These are phyloP conservation scores for Chaetomiaceae sp. DNA, from an alignment of 2,329 filamentous ascomycete species.

Conservation along the genomic window DNA sequence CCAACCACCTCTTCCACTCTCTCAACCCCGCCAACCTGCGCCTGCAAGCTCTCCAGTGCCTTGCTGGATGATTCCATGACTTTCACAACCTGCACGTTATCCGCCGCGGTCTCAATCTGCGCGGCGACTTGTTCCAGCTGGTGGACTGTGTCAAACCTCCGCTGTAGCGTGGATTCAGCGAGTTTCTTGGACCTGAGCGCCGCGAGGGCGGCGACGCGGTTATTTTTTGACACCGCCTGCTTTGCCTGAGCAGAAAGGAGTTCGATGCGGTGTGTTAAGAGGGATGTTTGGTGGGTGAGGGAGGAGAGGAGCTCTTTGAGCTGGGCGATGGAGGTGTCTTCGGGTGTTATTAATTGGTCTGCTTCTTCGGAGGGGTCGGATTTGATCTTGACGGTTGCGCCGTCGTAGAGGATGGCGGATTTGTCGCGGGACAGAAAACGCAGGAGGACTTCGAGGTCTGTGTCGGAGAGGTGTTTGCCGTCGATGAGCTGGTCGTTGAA, in stretches of 20 bases:
- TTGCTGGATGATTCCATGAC: slow-evolving; percentile 75
- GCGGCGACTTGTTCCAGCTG: slow-evolving; percentile 80
- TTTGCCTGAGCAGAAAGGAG: slow-evolving; percentile 62
- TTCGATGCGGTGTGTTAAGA: slow-evolving; percentile 63
- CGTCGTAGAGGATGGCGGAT: slow-evolving; percentile 54
- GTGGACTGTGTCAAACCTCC: slow-evolving; percentile 66
- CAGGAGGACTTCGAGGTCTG: slow-evolving; percentile 66
- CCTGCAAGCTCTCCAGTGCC: slow-evolving; percentile 69
- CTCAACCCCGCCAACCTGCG: slow-evolving; percentile 70
- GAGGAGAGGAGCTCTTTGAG: slow-evolving; percentile 74
- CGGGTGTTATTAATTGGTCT: slow-evolving; percentile 56
- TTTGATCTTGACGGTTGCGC: slow-evolving; percentile 71
- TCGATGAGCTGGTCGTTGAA: slow-evolving; percentile 52
- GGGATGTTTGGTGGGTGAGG: slow-evolving; percentile 66
- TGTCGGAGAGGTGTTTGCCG: slow-evolving; percentile 50
- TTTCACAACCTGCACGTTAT: slow-evolving; percentile 77
- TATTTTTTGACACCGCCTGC: slow-evolving; percentile 66
- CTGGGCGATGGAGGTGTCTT: slow-evolving; percentile 78
- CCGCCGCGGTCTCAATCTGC: slow-evolving; percentile 80
- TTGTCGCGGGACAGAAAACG: slow-evolving; percentile 67
- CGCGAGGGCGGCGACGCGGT: slow-evolving; percentile 69
- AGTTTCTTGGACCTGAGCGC: slow-evolving; percentile 79
- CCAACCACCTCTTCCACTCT: slow-evolving; percentile 73
- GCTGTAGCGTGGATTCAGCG: slow-evolving; percentile 67
- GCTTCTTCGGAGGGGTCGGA: slow-evolving; percentile 32